phyloP scores from a whole-genome alignment of 2,329 filamentous ascomycete genomes.

The Raffaelea arxii region DNA sequence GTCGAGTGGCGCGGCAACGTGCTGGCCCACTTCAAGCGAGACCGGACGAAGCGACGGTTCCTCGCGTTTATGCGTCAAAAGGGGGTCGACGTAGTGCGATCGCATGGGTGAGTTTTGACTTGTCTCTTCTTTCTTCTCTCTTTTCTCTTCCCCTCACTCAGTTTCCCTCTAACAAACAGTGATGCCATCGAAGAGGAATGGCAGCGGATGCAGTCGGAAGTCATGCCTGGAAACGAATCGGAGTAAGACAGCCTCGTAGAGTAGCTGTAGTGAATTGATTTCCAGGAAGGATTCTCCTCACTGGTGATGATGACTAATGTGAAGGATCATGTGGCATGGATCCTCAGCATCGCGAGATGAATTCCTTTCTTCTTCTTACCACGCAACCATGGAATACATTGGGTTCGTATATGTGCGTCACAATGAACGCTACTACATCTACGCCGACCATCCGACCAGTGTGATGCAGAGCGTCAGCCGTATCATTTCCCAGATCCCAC shows the following conservation, averaged over 20 bases:
- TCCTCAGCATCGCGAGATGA: too few relatives aligned
- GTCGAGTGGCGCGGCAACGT: conserved; percentile 32
- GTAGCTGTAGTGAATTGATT: too few relatives aligned
- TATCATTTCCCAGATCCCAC: too few relatives aligned
- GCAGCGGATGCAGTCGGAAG: conserved; percentile 24
- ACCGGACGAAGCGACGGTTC: conserved; percentile 43
- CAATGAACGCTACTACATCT: too few relatives aligned
- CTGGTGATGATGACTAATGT: too few relatives aligned
- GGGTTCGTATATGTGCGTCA: too few relatives aligned
- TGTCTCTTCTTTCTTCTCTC: neutral
- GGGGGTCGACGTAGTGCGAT: conserved; percentile 30
- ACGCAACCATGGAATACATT: too few relatives aligned
- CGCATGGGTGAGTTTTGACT: conserved; percentile 27
- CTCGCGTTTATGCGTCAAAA: conserved; percentile 35
- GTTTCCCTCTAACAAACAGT: conserved; percentile 15
- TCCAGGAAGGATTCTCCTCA: too few relatives aligned
- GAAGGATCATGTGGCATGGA: too few relatives aligned
- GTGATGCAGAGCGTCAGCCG: too few relatives aligned
- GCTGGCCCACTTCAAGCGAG: conserved; percentile 41
- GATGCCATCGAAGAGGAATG: conserved; percentile 27
- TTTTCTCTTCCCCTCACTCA: neutral
- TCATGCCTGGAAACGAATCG: conserved; percentile 17
- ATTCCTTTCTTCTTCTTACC: too few relatives aligned
- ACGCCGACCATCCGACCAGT: too few relatives aligned
- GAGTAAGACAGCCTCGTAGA: conserved; percentile 8